phyloP scores from a whole-genome alignment of 1,284 basidiomycete species.

The Puccinia coronata region DNA sequence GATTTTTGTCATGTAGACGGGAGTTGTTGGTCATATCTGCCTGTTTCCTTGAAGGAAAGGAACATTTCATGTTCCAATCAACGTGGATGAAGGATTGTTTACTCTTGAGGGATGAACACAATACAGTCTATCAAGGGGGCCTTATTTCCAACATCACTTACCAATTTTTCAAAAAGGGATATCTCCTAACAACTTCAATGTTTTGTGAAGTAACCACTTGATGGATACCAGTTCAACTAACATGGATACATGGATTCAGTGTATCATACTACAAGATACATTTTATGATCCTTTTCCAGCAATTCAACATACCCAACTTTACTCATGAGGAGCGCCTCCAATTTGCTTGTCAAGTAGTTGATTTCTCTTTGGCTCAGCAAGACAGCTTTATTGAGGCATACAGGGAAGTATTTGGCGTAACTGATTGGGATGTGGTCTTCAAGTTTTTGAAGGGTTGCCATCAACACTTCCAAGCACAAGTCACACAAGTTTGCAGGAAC shows the following conservation, averaged over 20 bases:
- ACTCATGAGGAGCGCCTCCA: background rate
- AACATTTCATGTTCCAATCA: constrained; percentile 28
- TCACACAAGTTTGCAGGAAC: background rate
- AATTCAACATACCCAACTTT: background rate
- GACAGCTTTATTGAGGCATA: background rate
- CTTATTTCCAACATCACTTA: constrained; percentile 22
- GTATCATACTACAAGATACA: constrained; percentile 27
- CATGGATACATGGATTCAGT: no score
- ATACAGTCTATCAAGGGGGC: no score
- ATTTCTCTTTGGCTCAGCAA: constrained; percentile 1
- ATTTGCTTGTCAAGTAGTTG: no score
- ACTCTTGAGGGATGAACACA: background rate
- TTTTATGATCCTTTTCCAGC: background rate
- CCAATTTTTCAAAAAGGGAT: constrained; percentile 16
- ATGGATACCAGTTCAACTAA: constrained; percentile 30
- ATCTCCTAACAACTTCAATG: no score
- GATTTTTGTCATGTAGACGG: no score
- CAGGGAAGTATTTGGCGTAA: constrained; percentile 2
- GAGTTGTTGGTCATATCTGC: no score
- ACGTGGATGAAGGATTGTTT: background rate
- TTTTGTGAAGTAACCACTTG: background rate
- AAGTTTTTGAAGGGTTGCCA: background rate
- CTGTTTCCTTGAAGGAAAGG: no score
- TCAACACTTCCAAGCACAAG: constrained; percentile 10
- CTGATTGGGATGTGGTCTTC: background rate